Conservation (phyloP, 2,329 filamentous ascomycete species). For the Didymosphaeria variabile region DNA sequence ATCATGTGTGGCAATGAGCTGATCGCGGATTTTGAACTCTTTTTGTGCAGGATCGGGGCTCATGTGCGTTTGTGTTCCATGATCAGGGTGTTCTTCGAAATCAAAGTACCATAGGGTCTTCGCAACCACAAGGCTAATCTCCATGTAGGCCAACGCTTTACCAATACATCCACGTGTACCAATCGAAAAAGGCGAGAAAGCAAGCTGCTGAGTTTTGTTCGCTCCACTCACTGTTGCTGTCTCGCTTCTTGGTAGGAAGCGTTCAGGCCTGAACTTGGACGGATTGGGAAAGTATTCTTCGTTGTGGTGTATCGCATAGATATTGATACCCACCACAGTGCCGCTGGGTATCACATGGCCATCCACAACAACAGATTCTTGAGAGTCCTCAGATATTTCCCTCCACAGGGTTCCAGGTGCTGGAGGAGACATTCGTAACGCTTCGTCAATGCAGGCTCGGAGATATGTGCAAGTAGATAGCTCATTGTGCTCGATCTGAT, state of each 20-base stretch:
- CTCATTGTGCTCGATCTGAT: constrained; percentile 27
- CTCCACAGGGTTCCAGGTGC: constrained; percentile 28
- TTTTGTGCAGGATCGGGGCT: too few species aligned
- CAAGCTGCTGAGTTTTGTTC: neutral
- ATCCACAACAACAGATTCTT: constrained; percentile 23
- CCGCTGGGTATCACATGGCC: constrained; percentile 28
- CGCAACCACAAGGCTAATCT: constrained; percentile 16
- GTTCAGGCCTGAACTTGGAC: neutral
- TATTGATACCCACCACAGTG: constrained; percentile 24
- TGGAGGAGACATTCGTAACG: constrained; percentile 31
- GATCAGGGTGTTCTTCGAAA: constrained; percentile 5
- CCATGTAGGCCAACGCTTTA: constrained; percentile 20
- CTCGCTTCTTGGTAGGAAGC: neutral
- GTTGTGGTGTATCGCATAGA: constrained; percentile 33
- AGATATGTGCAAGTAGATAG: constrained; percentile 28
- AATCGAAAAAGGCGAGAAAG: constrained; percentile 18
- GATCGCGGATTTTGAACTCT: too few species aligned
- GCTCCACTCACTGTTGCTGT: neutral
- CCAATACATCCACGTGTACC: constrained; percentile 16
- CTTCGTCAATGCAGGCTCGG: constrained; percentile 31
- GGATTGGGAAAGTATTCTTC: neutral
- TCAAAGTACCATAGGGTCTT: constrained; percentile 20
- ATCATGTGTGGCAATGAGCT: too few species aligned
- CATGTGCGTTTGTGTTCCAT: too few species aligned
- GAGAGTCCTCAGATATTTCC: constrained; percentile 6